Evolutionary conservation across 352 stramenopile species (phyloP), one percentile per base, ranked within the genome.

Genomic region (Pythium diclinum): DNA sequence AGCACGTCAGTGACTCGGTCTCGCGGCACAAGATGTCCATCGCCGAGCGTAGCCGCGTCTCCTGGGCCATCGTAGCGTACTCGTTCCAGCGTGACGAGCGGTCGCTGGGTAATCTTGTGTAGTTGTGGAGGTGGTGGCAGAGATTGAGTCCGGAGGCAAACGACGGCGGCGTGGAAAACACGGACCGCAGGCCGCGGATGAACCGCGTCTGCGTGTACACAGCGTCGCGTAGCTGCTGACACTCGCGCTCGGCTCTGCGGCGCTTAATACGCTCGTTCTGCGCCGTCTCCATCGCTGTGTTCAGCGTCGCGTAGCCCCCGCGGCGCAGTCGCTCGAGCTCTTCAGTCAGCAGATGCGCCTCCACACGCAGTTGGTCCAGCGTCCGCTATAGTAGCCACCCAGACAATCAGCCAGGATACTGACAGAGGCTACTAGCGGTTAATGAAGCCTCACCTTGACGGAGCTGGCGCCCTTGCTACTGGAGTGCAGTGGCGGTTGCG

Each of bases 171-270:
- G 38, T 28, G 5, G 47, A 38, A 21, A 65, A 65, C 25, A 65
- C 23, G 17, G 33, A 42, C 6, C 33, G n/a, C 16, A 65, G 47
- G 1, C 51, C 51, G 23, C 36, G 25, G 25, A 65, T 23, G n/a
- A 65, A 65, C 19, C 33, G 32, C n/a, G 23, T 57, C 23, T 65
- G 59, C 34, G 33, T 11, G 59, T 48, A 51, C 33, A 65, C 32
- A 16, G 48, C 59, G 21, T 59, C 36, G 25, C 51, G 47, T 1
- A 65, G 63, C 55, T 59, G 33, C 28, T 47, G 40, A 36, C 63
- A 64, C 48, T 69, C 63, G 14, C 49, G 17, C 40, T 64, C 56
- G 28, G 56, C 63, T 17, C 56, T 55, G 8, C 55, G 48, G 16
- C 63, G 54, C 40, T 60, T 47, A 49, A 48, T 34, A 0, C 51